Evolutionary conservation across 2,329 filamentous ascomycete genomes (phyloP).

Genomic region (Fusarium ambrosium): DNA sequence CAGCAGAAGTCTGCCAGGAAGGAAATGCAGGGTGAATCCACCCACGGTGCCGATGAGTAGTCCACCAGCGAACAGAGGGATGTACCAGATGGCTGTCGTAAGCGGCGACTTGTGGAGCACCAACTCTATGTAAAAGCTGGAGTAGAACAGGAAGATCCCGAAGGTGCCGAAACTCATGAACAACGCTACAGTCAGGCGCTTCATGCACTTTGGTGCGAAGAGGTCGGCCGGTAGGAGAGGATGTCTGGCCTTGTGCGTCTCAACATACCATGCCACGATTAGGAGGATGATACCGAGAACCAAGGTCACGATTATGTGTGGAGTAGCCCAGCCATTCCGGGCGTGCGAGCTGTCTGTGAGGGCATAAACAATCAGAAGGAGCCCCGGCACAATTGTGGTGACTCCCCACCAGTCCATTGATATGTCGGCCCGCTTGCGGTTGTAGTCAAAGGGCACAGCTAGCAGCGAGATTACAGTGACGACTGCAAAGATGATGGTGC

Average conservation of each 20-base stretch:
- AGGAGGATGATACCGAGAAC: conserved; percentile 68
- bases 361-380: conserved; percentile 75
- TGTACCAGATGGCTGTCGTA: conserved; percentile 70
- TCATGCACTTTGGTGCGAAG: conserved; percentile 71
- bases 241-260: conserved; percentile 70
- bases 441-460: conserved; percentile 54
- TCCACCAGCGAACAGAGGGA: conserved; percentile 71
- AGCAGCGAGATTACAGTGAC: conserved; percentile 61
- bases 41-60: conserved; percentile 67
- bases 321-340: conserved; percentile 71
- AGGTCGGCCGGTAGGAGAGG: conserved; percentile 74
- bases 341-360: conserved; percentile 76
- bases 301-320: conserved; percentile 74
- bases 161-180: conserved; percentile 67
- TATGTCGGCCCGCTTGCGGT: conserved; percentile 40
- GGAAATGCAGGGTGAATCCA: conserved; percentile 68
- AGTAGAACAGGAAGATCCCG: conserved; percentile 73
- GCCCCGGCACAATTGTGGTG: conserved; percentile 65
- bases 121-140: conserved; percentile 71
- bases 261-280: conserved; percentile 69
- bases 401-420: conserved; percentile 74
- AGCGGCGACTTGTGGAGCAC: conserved; percentile 66
- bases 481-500: conserved; percentile 60
- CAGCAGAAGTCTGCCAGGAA: conserved; percentile 67
- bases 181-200: conserved; percentile 66